Percentiles rank a stretch among this genome's conserved stretches.
Conservation (phyloP, 2,329 filamentous ascomycete genomes). For the Pseudocercospora ulei region DNA sequence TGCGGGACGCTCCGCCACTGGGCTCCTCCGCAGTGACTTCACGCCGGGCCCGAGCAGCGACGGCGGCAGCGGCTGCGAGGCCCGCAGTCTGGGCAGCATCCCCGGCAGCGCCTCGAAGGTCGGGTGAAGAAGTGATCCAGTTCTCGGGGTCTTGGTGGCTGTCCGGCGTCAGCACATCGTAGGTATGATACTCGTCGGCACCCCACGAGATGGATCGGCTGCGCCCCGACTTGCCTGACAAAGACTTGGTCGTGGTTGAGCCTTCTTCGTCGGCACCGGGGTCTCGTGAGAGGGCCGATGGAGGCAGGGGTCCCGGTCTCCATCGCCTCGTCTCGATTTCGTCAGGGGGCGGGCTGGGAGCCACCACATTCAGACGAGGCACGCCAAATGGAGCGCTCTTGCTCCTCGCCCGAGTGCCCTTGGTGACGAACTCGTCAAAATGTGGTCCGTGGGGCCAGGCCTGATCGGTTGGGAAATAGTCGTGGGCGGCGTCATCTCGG, state of each 20-base stretch:
- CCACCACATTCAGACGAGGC: slow-evolving; percentile 48
- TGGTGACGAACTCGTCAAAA: slow-evolving; percentile 3
- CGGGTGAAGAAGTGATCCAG: slow-evolving; percentile 23
- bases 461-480: slow-evolving; percentile 15
- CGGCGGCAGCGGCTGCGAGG: slow-evolving; percentile 14
- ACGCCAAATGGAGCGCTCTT: slow-evolving; percentile 34
- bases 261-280: slow-evolving; percentile 17
- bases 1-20: slow-evolving; percentile 28
- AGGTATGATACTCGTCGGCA: slow-evolving; percentile 41
- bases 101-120: slow-evolving; percentile 10
- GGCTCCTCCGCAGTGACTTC: slow-evolving; percentile 38
- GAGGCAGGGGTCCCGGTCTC: slow-evolving; percentile 36
- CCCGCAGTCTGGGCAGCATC: slow-evolving; percentile 13
- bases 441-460: slow-evolving; percentile 14
- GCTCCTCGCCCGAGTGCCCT: slow-evolving; percentile 13
- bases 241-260: slow-evolving; percentile 6
- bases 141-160: slow-evolving; percentile 28
- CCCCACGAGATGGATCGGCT: slow-evolving; percentile 41
- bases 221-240: slow-evolving; percentile 21
- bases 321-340: slow-evolving; percentile 1
- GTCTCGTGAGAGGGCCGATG: slow-evolving; percentile 29
- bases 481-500: slow-evolving; percentile 28
- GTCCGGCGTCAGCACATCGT: slow-evolving; percentile 41
- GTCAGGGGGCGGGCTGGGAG: slow-evolving; percentile 46
- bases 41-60: slow-evolving; percentile 27